phyloP scores from a whole-genome alignment of 2,329 filamentous ascomycete species.

The Fusarium proliferatum region DNA sequence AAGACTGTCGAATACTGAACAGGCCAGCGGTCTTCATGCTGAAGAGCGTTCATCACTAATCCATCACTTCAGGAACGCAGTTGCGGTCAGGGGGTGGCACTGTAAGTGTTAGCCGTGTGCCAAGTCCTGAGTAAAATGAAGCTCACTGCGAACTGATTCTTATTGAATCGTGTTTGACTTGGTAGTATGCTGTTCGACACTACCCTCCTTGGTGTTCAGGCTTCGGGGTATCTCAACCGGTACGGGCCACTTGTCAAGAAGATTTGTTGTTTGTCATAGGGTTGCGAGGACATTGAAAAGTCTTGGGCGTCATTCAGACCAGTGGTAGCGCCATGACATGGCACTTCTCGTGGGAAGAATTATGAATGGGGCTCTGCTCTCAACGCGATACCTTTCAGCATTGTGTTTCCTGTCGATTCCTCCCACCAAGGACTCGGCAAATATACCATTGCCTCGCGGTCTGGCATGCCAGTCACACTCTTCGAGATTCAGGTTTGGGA shows the following conservation, averaged over 20 bases:
- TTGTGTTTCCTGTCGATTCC: neutral
- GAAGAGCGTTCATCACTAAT: neutral
- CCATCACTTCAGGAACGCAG: neutral
- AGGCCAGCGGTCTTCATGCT: no score
- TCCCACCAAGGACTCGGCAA: neutral
- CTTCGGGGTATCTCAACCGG: neutral
- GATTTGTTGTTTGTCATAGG: fast-evolving
- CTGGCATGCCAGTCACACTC: neutral
- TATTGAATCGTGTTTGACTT: no score
- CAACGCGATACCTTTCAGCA: neutral
- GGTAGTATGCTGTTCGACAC: no score
- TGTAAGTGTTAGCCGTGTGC: fast-evolving
- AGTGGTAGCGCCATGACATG: neutral
- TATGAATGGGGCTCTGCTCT: neutral
- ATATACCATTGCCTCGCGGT: neutral
- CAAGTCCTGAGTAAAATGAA: neutral
- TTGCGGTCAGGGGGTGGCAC: neutral
- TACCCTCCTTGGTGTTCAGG: neutral
- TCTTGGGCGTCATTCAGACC: neutral
- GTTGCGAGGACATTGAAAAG: fast-evolving
- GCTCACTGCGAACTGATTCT: neutral
- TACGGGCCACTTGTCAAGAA: fast-evolving
- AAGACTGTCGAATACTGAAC: no score
- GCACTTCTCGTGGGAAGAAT: neutral
- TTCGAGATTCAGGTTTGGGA: neutral